Base-by-base conservation (phyloP, 345 rosid species). In the Nasturtium officinale region DNA sequence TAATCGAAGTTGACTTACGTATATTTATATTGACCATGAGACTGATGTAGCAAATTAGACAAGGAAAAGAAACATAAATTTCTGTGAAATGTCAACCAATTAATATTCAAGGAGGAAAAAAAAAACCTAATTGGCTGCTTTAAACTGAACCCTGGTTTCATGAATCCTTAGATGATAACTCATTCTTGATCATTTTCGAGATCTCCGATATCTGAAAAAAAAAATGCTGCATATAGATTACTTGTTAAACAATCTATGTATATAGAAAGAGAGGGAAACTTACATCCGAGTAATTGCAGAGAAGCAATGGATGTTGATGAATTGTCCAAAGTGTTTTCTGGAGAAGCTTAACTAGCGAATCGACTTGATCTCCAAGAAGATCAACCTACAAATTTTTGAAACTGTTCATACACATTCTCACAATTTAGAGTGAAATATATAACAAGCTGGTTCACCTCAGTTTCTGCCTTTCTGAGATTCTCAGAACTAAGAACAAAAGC, bases 301-400 rank as follows among this genome's bases (percentile, higher is more conserved):
- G 50, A 40, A 77, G 70, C 6, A 76, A 78, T 52, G 91, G 76
- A 69, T 79, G 59, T 21, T 73, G 82, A 69, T 50, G 57, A 15
- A 93, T 76, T 51, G 73, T 75, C 54, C 50, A 50, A 75, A 85
- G 83, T 68, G 82, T 79, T 82, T 77, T 84, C 77, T 86, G 75
- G 13, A 93, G 90, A 26, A 85, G 57, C 62, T 58, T 64, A 62
- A 74, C 59, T 15, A 84, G 90, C 5, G 17, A 67, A 23, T 90
- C 96, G 13, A 90, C 98, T 83, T 86, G 96, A 80, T 93, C 88
- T 0, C 89, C 97, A 29, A 93, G 84, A 52, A 90, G 83, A 80
- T 93, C 96, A 67, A 93, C 98, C 97, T 90, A 52, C 5, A 26
- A 3, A 4, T 21, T 18, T 62, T 53, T 9, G 5, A 29, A 57